These are phyloP conservation scores for Fusarium tuaranense DNA, from an alignment of 2,329 filamentous ascomycete species.

Conservation along the genomic window DNA sequence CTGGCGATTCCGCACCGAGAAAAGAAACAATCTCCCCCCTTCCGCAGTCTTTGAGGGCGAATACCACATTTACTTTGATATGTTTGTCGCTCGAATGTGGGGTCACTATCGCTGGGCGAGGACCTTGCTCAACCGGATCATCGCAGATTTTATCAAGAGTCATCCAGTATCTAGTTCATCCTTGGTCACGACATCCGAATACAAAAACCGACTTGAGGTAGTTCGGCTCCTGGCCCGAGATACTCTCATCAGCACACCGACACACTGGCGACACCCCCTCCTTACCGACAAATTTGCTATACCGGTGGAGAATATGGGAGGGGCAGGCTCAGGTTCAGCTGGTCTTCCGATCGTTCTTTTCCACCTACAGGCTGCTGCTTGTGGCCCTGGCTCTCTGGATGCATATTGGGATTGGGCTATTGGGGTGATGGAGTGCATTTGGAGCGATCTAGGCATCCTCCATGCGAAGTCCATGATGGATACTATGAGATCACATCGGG, in stretches of 20 bases:
- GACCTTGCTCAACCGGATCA: constrained; percentile 63
- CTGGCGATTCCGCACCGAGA: constrained; percentile 54
- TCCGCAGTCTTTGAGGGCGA: constrained; percentile 62
- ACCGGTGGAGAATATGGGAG: constrained; percentile 51
- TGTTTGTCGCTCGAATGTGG: constrained; percentile 67
- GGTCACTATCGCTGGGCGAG: constrained; percentile 70
- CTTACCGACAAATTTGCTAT: constrained; percentile 52
- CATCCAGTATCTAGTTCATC: constrained; percentile 54
- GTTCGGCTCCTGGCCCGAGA: constrained; percentile 57
- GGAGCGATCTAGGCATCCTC: constrained; percentile 64
- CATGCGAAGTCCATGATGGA: constrained; percentile 60
- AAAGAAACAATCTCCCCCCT: constrained; percentile 49
- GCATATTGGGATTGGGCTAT: constrained; percentile 60
- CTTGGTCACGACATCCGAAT: constrained; percentile 47
- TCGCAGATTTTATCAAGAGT: constrained; percentile 55
- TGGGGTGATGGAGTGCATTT: constrained; percentile 60
- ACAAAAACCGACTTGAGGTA: constrained; percentile 47
- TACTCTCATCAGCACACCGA: constrained; percentile 59
- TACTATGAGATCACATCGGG: constrained; percentile 49
- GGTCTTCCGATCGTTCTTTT: constrained; percentile 62
- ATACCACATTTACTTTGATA: constrained; percentile 67
- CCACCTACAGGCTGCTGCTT: constrained; percentile 60
- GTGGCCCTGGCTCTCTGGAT: constrained; percentile 58
- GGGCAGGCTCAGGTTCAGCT: constrained; percentile 59
- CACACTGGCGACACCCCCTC: constrained; percentile 64